Evolutionary conservation across 1,284 basidiomycete genomes (phyloP), one percentile per base, ranked within the genome.

Genomic region (Trichosporon inkin): DNA sequence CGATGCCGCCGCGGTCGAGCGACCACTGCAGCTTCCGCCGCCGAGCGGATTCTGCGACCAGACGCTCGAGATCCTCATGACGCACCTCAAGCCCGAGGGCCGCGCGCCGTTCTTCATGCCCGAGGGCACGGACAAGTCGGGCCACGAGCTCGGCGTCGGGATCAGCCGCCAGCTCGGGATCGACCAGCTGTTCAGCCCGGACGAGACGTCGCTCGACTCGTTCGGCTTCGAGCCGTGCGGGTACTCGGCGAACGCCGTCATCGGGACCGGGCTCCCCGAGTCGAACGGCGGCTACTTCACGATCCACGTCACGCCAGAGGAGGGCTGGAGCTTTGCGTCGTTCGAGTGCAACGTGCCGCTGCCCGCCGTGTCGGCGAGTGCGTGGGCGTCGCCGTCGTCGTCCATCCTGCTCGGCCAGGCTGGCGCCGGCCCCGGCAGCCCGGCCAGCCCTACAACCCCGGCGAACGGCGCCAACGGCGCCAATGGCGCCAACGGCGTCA

Each of bases 1-100:
- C 20, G 53, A 38, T 13, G 41, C 61, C 40, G 20, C 54, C 24
- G 35, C 55, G 34, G 56, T 53, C 8, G 54, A 59, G 55, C 54
- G 61, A 20, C 57, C 61, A 7, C 47, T 24, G n/a, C 40, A 39
- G 17, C 54, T 59, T 34, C 55, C 53, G 16, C 34, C 58, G 58
- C 56, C 49, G 44, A 19, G 49, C 41, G 40, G 56, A 51, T 56
- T 67, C 36, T 39, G 53, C 55, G 96, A 99, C 79, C 94, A 89
- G 75, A 99, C 96, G 52, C 89, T 99, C 71, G 96, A 99, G 79
- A 95, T 99, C 71, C 86, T 99, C 72, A 99, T 99, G 96, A 92
- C 92, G 54, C 86, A 92, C 70, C 85, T 99, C n/a, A 84, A 87
- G 3, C 84, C 88, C 3, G 78, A 81, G 36, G 88, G 89, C 13